Percentiles rank a stretch among this genome's conserved stretches.
These are phyloP conservation scores for Fusarium compactum DNA, from an alignment of 2,329 filamentous ascomycete species.

Conservation along the genomic window DNA sequence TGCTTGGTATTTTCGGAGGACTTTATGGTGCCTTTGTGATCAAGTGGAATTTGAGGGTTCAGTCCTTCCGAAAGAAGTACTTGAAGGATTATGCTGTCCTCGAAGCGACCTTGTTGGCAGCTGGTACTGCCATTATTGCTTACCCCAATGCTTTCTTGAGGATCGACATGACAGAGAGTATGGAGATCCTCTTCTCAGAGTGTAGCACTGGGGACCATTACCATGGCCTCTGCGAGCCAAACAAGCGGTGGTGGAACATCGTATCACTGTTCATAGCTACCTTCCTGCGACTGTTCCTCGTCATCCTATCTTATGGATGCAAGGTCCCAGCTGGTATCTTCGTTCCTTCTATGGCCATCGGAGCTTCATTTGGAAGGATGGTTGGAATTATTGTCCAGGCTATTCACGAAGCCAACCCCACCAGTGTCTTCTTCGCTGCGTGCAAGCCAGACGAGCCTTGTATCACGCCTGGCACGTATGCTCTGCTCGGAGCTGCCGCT, in stretches of 20 bases:
- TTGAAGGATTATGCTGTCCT: slow-evolving; percentile 84
- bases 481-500: slow-evolving; percentile 91
- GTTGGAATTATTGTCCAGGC: slow-evolving; percentile 95
- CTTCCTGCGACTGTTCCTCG: slow-evolving; percentile 81
- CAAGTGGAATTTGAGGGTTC: slow-evolving; percentile 93
- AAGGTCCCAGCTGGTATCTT: slow-evolving; percentile 99
- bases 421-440: slow-evolving; percentile 85
- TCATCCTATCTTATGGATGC: slow-evolving; percentile 96
- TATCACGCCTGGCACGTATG: slow-evolving; percentile 97
- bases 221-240: slow-evolving; percentile 84
- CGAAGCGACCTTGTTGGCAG: slow-evolving; percentile 86
- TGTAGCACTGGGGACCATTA: slow-evolving; percentile 92
- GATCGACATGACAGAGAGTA: slow-evolving; percentile 99
- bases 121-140: slow-evolving; percentile 89
- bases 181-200: slow-evolving; percentile 97
- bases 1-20: slow-evolving; percentile 92
- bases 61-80: slow-evolving; percentile 95
- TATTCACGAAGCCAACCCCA: slow-evolving; percentile 84
- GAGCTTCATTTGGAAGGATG: slow-evolving; percentile 91
- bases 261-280: slow-evolving; percentile 83
- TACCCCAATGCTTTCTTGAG: slow-evolving; percentile 95
- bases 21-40: slow-evolving; percentile 97
- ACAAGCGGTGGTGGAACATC: slow-evolving; percentile 82
- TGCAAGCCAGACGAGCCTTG: slow-evolving; percentile 94
- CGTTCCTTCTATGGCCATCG: slow-evolving; percentile 97